Evolutionary conservation across 78 protist species (phyloP), one percentile per base, ranked within the genome.

Genomic region (Speleostelium caveatum): DNA sequence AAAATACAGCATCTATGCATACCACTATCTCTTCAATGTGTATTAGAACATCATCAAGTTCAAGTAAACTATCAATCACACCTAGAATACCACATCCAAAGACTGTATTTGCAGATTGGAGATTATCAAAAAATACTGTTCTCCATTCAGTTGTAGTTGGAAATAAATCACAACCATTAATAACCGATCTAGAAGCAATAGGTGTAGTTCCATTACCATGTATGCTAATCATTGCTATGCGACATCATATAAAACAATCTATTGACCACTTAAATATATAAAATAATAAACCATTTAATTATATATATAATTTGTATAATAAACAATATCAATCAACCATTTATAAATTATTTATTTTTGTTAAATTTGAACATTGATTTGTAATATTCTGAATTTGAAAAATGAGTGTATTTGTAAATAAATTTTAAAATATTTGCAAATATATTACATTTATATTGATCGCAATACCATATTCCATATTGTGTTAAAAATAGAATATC

Each of bases 81-180:
- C 53, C 41, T 19, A 71, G 61, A 60, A 16, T 60, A 1, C 16
- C 16, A 39, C 79, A 71, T 60, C 91, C 91, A 14, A 42, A 59
- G 16, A 83, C 91, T 36, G 62, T 83, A 0, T 83, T 69, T 33
- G 78, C 91, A 19, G 91, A 83, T 60, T 83, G 77, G 77, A 73
- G 56, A 69, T 30, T 65, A 26, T 36, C 67, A 38, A 63, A 60
- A 22, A 83, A 83, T 45, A 0, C 16, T 41, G 12, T 53, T 36
- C 5, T 30, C 6, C 22, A 55, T 1, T 33, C 49, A 6, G 85
- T 75, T 2, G 69, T 75, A 10, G 30, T 59, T 32, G 91, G 68
- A 4, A 62, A 36, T 16, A 68, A 59, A 60, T 2, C 65, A 21
- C 19, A 59, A 45, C 78, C 78, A 59, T 6, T 21, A 3, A 24